These are phyloP conservation scores for Aureobasidium musti DNA, from an alignment of 2,329 filamentous ascomycete species.

Conservation along the genomic window DNA sequence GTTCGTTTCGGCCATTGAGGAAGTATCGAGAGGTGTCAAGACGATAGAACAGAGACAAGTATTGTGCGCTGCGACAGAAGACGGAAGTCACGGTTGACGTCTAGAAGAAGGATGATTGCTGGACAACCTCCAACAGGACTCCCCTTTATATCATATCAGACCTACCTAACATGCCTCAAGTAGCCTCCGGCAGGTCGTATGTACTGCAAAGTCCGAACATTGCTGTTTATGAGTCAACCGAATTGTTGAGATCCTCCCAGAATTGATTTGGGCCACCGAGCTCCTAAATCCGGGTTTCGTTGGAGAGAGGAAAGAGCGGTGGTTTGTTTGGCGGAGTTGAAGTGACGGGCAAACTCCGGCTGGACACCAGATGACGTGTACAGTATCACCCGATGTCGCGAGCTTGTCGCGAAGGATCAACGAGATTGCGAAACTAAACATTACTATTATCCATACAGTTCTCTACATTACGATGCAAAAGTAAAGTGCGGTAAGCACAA, in stretches of 20 bases:
- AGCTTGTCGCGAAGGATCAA: background rate
- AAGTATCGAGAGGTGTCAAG: too few relatives aligned
- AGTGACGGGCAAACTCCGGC: background rate
- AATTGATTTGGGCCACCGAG: too few relatives aligned
- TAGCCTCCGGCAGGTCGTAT: too few relatives aligned
- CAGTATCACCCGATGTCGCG: background rate
- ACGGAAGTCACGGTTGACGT: background rate
- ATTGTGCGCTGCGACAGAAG: background rate
- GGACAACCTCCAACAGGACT: too few relatives aligned
- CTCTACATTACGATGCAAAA: constrained; percentile 1
- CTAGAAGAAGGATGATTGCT: background rate
- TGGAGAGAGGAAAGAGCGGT: background rate
- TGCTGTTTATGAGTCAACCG: too few relatives aligned
- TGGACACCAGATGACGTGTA: background rate
- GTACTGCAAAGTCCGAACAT: too few relatives aligned
- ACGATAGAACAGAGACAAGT: background rate
- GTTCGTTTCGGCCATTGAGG: background rate
- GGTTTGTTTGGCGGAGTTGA: background rate
- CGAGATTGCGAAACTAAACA: background rate
- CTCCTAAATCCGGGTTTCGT: too few relatives aligned
- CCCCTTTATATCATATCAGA: too few relatives aligned
- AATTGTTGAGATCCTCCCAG: background rate
- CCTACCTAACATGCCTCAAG: background rate
- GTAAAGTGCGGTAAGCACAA: constrained; percentile 11
- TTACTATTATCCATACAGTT: background rate